Evolutionary conservation across 495 filamentous ascomycete genomes (phyloP).

Genomic region (Aspergillus conjunctus): DNA sequence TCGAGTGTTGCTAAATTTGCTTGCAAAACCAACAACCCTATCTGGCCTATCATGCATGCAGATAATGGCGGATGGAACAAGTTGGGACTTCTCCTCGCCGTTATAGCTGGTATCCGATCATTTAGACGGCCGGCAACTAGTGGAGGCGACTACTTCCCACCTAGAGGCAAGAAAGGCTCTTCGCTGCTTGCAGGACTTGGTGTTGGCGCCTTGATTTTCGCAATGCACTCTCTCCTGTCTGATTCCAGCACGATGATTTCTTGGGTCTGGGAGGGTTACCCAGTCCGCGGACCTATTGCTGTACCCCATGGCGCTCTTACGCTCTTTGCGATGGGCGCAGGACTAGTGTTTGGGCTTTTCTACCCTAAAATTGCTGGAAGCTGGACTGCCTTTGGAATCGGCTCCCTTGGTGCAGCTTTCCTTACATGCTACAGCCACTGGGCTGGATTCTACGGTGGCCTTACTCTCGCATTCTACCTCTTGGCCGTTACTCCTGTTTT

Average conservation of each 20-base stretch:
- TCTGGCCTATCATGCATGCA: constrained; percentile 92
- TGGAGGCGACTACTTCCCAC: constrained; percentile 52
- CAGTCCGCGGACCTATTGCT: constrained; percentile 84
- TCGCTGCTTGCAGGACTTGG: constrained; percentile 72
- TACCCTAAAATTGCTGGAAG: constrained; percentile 67
- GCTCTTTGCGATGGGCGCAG: constrained; percentile 81
- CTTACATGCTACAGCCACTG: constrained; percentile 80
- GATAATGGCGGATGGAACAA: constrained; percentile 94
- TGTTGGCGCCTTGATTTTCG: constrained; percentile 83
- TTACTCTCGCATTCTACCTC: constrained; percentile 74
- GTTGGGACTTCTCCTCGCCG: constrained; percentile 70
- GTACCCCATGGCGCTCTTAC: constrained; percentile 86
- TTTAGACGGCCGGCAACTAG: constrained; percentile 59
- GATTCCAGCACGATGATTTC: constrained; percentile 99
- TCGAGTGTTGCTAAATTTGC: constrained; percentile 92
- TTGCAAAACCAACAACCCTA: constrained; percentile 93
- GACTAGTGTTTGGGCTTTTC: constrained; percentile 77
- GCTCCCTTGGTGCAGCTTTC: constrained; percentile 75
- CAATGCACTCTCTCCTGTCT: constrained; percentile 88
- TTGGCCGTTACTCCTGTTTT: constrained; percentile 80
- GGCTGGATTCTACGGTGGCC: constrained; percentile 86
- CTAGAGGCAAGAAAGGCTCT: constrained; percentile 62
- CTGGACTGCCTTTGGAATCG: constrained; percentile 82
- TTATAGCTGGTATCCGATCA: constrained; percentile 72
- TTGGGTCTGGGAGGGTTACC: constrained; percentile 99